Conservation (phyloP, 257 asterid genomes). For the Leptodermis oblonga region DNA sequence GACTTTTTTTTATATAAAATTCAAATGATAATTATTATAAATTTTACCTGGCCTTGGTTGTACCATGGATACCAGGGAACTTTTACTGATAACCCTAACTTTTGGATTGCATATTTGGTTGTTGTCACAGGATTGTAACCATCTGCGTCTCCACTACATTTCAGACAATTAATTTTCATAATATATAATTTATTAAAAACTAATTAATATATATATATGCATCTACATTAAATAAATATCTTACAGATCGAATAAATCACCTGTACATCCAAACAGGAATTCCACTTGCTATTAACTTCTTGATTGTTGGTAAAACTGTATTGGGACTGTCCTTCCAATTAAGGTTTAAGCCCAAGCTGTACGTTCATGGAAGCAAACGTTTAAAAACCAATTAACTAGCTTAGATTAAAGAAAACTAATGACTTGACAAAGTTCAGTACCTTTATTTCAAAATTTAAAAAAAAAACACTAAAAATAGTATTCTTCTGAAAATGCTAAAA, state of each 20-base stretch:
- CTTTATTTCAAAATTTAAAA: too few species aligned
- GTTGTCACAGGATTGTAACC: slow-evolving; percentile 37
- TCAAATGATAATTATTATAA: too few species aligned
- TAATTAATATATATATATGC: too few species aligned
- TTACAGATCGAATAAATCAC: too few species aligned
- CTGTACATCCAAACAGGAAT: slow-evolving; percentile 27
- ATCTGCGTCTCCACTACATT: slow-evolving; percentile 38
- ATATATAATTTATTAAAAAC: too few species aligned
- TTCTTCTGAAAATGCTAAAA: neutral
- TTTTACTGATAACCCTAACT: slow-evolving; percentile 16
- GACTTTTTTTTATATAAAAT: too few species aligned
- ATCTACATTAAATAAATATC: too few species aligned
- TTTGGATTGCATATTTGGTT: slow-evolving; percentile 37
- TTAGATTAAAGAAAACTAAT: too few species aligned
- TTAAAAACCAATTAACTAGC: too few species aligned
- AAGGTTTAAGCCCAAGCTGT: slow-evolving; percentile 4
- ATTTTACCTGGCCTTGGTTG: slow-evolving; percentile 24
- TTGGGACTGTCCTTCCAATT: slow-evolving; percentile 19
- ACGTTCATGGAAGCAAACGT: too few species aligned
- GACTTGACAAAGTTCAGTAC: too few species aligned
- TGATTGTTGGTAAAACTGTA: slow-evolving; percentile 23
- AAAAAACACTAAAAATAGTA: too few species aligned
- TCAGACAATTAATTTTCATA: neutral
- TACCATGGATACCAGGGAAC: slow-evolving; percentile 47
- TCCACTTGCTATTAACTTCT: slow-evolving; percentile 25